Evolutionary conservation across 495 filamentous ascomycete genomes (phyloP).

Genomic region (Aspergillus baeticus): DNA sequence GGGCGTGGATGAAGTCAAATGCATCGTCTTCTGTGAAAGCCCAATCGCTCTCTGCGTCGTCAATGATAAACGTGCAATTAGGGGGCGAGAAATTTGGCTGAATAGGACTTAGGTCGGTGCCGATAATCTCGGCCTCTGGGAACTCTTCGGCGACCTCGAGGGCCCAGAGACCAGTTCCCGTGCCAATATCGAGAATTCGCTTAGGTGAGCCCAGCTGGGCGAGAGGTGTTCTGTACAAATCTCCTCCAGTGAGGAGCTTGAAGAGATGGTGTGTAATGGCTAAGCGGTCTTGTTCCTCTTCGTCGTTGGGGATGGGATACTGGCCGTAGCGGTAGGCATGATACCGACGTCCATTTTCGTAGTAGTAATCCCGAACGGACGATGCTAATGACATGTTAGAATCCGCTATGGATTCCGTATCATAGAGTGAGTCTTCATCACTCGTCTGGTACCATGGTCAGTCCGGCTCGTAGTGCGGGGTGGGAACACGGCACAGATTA

Average conservation of each 20-base stretch:
- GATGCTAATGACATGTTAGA: constrained; percentile 48
- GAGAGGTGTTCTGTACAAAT: constrained; percentile 54
- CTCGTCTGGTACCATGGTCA: constrained; percentile 28
- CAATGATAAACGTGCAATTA: constrained; percentile 49
- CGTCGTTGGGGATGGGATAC: constrained; percentile 62
- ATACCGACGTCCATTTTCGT: constrained; percentile 63
- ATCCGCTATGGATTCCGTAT: constrained; percentile 34
- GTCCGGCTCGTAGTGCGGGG: background rate
- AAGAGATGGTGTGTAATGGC: constrained; percentile 65
- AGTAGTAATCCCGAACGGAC: constrained; percentile 47
- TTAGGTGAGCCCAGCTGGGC: constrained; percentile 16
- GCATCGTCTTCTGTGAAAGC: constrained; percentile 37
- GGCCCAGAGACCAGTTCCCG: constrained; percentile 63
- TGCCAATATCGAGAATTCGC: constrained; percentile 48
- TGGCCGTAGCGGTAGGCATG: constrained; percentile 56
- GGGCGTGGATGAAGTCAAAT: constrained; percentile 49
- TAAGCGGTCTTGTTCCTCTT: constrained; percentile 63
- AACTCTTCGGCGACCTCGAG: constrained; percentile 61
- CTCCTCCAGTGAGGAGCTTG: constrained; percentile 47
- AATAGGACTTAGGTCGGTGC: constrained; percentile 62
- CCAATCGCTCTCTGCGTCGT: constrained; percentile 52
- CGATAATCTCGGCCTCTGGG: constrained; percentile 55
- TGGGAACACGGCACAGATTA: background rate
- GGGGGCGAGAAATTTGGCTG: constrained; percentile 50
- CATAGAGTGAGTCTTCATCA: constrained; percentile 41